Evolutionary conservation across 768 basidiomycete species (phyloP).

Genomic region (Leccinellum luteum): DNA sequence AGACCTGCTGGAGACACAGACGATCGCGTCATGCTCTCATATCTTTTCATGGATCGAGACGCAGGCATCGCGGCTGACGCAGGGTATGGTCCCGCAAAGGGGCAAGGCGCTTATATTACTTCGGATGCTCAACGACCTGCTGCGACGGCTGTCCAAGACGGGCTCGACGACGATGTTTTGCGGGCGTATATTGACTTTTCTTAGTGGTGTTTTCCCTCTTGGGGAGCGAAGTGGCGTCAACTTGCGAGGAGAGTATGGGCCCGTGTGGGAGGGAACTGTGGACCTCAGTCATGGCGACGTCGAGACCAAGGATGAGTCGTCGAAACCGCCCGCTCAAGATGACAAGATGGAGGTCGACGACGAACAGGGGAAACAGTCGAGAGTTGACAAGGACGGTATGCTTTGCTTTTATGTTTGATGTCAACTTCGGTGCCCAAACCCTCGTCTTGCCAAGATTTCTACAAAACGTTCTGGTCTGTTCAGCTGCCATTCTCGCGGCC

Average conservation of each 20-base stretch:
- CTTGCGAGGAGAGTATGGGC: slow-evolving; percentile 82
- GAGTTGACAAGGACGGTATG: slow-evolving; percentile 63
- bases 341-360: slow-evolving; percentile 68
- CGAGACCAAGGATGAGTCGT: slow-evolving; percentile 29
- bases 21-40: slow-evolving; percentile 80
- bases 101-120: slow-evolving; percentile 85
- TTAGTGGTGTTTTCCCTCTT: slow-evolving; percentile 82
- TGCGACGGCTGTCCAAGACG: slow-evolving; percentile 84
- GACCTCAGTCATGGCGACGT: slow-evolving; percentile 36
- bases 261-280: slow-evolving; percentile 68
- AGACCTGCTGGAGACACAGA: slow-evolving; percentile 83
- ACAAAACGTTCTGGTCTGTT: slow-evolving; percentile 86
- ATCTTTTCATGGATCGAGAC: slow-evolving; percentile 87
- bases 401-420: background rate
- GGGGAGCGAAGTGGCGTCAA: slow-evolving; percentile 92
- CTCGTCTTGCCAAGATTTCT: slow-evolving; percentile 56
- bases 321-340: slow-evolving; percentile 33
- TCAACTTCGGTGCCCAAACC: background rate
- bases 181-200: slow-evolving; percentile 84
- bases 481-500: slow-evolving; percentile 86
- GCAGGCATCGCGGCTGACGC: slow-evolving; percentile 66
- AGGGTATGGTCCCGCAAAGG: slow-evolving; percentile 80
- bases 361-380: slow-evolving; percentile 34
- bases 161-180: slow-evolving; percentile 84
- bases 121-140: slow-evolving; percentile 81